A percentile compares a stretch with the other conserved stretches of the same genome.
Conservation (phyloP, 192 early-diverging fungal genomes). For the Coemansia sp. region DNA sequence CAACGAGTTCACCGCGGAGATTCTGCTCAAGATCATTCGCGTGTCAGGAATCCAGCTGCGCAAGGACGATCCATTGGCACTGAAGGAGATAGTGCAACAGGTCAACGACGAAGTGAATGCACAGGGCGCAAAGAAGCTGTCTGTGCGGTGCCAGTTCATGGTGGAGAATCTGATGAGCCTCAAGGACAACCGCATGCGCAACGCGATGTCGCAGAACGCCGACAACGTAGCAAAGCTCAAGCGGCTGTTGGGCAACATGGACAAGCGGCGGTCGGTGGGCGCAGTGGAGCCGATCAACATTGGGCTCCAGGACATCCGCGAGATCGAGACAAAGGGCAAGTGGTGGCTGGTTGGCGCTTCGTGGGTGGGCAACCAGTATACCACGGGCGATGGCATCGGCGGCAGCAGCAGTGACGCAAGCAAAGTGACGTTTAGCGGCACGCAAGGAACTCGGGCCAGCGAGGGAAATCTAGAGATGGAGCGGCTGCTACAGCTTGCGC, state of each 20-base stretch:
- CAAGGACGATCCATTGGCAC: constrained; percentile 83
- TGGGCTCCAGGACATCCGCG: constrained; percentile 79
- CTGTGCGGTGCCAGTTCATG: constrained; percentile 83
- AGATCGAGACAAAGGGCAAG: constrained; percentile 81
- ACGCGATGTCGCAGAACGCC: constrained; percentile 57
- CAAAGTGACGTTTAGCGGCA: neutral
- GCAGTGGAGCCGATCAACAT: constrained; percentile 77
- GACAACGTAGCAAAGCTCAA: constrained; percentile 73
- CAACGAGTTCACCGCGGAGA: constrained; percentile 82
- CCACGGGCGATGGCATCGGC: neutral
- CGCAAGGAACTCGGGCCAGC: constrained; percentile 4
- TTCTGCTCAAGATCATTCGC: constrained; percentile 73
- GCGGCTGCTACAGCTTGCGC: constrained; percentile 75
- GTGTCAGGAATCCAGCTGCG: constrained; percentile 81
- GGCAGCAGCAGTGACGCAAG: neutral
- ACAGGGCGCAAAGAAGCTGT: constrained; percentile 35
- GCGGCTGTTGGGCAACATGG: constrained; percentile 71
- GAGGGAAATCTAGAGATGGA: constrained; percentile 44
- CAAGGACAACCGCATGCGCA: constrained; percentile 88
- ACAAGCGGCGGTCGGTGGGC: constrained; percentile 50
- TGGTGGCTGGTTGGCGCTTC: constrained; percentile 98
- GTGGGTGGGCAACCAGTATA: constrained; percentile 71
- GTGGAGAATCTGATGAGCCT: constrained; percentile 89
- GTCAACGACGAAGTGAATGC: constrained; percentile 39
- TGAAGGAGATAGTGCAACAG: constrained; percentile 84